Evolutionary conservation across 805 yeast species (phyloP).

Genomic region (Candida lessepsii): DNA sequence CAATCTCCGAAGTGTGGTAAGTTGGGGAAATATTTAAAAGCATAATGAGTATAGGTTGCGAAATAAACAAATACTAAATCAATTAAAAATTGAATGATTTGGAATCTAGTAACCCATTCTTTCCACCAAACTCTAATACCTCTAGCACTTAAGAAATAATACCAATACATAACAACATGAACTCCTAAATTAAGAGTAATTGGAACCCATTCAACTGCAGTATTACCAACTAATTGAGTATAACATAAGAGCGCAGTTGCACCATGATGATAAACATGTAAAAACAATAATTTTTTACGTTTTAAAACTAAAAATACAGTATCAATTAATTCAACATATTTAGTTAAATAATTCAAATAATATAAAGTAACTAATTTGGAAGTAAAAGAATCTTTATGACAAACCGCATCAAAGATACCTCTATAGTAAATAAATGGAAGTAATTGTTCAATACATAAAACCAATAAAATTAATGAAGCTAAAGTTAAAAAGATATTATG

Average conservation of each 20-base stretch:
- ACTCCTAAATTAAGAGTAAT: conserved; percentile 85
- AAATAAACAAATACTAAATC: conserved; percentile 90
- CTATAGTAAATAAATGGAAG: conserved; percentile 70
- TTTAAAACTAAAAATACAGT: conserved; percentile 89
- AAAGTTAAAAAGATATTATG: conserved; percentile 78
- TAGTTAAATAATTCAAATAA: conserved; percentile 88
- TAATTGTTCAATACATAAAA: conserved; percentile 79
- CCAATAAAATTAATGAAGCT: conserved; percentile 62
- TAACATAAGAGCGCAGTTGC: conserved; percentile 94
- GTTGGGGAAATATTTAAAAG: conserved; percentile 57
- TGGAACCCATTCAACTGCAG: conserved; percentile 95
- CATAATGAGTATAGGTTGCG: conserved; percentile 89
- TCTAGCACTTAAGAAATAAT: conserved; percentile 88
- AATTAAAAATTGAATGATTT: conserved; percentile 87
- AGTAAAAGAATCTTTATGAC: conserved; percentile 77
- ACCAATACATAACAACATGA: conserved; percentile 97
- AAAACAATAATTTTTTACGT: conserved; percentile 85
- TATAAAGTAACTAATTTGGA: conserved; percentile 79
- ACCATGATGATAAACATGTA: conserved; percentile 97
- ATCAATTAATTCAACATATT: conserved; percentile 84
- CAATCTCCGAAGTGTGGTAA: conserved; percentile 80
- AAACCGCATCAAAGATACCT: conserved; percentile 83
- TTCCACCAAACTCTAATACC: conserved; percentile 99
- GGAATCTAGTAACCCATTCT: conserved; percentile 97
- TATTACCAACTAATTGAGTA: conserved; percentile 86